Evolutionary conservation across 2,329 filamentous ascomycete species (phyloP), one percentile per base, ranked within the genome.

Genomic region (Aspergillus sp.): DNA sequence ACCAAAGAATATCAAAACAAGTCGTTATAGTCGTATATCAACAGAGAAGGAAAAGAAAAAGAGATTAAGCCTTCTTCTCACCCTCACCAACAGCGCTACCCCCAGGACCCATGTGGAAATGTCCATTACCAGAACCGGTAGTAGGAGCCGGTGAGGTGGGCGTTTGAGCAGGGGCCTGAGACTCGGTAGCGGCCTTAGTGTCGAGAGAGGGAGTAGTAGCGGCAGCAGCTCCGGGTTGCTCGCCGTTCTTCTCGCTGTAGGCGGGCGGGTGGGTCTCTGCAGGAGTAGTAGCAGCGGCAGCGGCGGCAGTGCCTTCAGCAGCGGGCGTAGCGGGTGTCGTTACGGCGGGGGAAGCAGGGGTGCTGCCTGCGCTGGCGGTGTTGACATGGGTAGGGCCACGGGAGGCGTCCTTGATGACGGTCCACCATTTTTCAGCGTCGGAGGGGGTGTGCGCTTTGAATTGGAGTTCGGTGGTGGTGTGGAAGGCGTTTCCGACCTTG

Each of bases 361-460:
- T 48, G 27, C 50, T 42, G 12, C 49, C 47, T 6, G 50, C 42
- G 10, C 52, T 50, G 32, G 55, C 41, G 44, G 50, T 44, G 2
- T 48, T 41, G 10, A 45, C 38, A 1, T 33, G 32, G 5, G 46
- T 41, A 15, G 56, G 50, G 19, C 45, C 45, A 12, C 57, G 56
- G 33, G 58, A 60, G 22, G 58, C 57, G 4, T 66, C 63, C 55
- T 64, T 68, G 60, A 96, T 85, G 54, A 88, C 74, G 30, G 85
- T 79, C 69, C 83, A 90, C 91, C 91, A 97, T 67, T 88, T 86
- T 68, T 85, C 76, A 0, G 91, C 90, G 54, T 95, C 89, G 23
- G 79, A 76, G 2, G 88, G 68, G 1, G 86, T 89, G 68, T 90
- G 85, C 0, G 90, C 90, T 73, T 94, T 94, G 81, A 96, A 96